Evolutionary conservation across 495 filamentous ascomycete genomes (phyloP).

Genomic region (Filosporella fistucella): DNA sequence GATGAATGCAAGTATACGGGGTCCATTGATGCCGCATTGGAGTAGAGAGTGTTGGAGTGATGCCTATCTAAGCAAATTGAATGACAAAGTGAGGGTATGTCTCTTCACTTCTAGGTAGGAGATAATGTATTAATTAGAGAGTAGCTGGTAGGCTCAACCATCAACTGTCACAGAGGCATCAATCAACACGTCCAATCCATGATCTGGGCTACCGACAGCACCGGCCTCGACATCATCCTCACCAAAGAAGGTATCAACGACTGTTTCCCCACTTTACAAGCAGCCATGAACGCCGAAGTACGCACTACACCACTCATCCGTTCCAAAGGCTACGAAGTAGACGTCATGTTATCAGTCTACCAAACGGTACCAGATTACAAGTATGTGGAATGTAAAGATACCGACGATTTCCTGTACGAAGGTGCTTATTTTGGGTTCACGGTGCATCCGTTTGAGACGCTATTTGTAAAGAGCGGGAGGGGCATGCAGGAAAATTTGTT

Average conservation of each 20-base stretch:
- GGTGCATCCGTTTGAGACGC: conserved; percentile 30
- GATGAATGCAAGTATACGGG: conserved; percentile 26
- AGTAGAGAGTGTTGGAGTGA: conserved; percentile 28
- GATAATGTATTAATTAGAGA: background rate
- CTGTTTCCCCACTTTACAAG: conserved; percentile 19
- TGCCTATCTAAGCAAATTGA: conserved; percentile 24
- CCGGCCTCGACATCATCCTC: conserved; percentile 29
- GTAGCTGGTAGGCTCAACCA: conserved; percentile 31
- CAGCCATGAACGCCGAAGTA: conserved; percentile 25
- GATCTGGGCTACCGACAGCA: conserved; percentile 32
- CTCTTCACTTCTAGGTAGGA: background rate
- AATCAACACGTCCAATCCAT: conserved; percentile 30
- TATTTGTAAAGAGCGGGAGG: conserved; percentile 27
- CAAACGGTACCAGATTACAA: conserved; percentile 3
- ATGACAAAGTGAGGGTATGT: conserved; percentile 25
- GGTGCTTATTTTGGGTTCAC: conserved; percentile 19
- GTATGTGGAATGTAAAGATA: background rate
- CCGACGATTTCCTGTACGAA: conserved; percentile 13
- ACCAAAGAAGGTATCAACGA: conserved; percentile 14
- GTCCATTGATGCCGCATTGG: conserved; percentile 31
- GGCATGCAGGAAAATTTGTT: conserved; percentile 20
- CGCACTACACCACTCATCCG: conserved; percentile 22
- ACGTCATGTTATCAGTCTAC: conserved; percentile 24
- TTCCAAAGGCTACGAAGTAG: conserved; percentile 29
- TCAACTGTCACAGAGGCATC: conserved; percentile 28